These are phyloP conservation scores for Leccinum disarticulatum DNA, from an alignment of 768 basidiomycete species.

Conservation along the genomic window DNA sequence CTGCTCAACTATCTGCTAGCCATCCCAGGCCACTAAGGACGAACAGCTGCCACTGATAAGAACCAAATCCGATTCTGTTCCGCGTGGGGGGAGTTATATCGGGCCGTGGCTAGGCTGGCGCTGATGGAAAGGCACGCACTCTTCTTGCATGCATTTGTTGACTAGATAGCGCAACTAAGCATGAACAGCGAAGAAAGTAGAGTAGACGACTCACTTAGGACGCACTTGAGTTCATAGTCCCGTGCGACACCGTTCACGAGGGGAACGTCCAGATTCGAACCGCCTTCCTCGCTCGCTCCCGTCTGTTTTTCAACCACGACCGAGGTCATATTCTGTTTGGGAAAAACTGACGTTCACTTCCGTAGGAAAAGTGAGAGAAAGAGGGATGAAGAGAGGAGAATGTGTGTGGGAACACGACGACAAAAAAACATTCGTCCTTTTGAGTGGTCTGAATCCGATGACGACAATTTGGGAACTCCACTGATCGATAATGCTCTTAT, in stretches of 20 bases:
- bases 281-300: constrained; percentile 13
- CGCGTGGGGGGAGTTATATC: background rate
- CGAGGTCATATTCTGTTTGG: constrained; percentile 4
- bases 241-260: constrained; percentile 28
- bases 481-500: background rate
- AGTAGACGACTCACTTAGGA: constrained; percentile 24
- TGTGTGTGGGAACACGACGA: constrained; percentile 10
- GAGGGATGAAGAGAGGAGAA: background rate
- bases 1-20: constrained; percentile 46
- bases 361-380: background rate
- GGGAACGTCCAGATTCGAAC: constrained; percentile 1
- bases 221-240: constrained; percentile 36
- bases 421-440: constrained; percentile 4
- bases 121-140: constrained; percentile 31
- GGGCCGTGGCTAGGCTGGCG: background rate
- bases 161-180: constrained; percentile 28
- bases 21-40: constrained; percentile 47
- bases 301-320: constrained; percentile 19
- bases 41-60: constrained; percentile 50
- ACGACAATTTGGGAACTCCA: constrained; percentile 5
- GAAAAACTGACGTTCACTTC: background rate
- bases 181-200: background rate
- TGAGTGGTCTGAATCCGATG: constrained; percentile 1
- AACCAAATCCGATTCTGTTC: constrained; percentile 49
- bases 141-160: constrained; percentile 46